Conservation (phyloP, 2,329 filamentous ascomycete genomes). For the Ophidiomyces ophidiicola region DNA sequence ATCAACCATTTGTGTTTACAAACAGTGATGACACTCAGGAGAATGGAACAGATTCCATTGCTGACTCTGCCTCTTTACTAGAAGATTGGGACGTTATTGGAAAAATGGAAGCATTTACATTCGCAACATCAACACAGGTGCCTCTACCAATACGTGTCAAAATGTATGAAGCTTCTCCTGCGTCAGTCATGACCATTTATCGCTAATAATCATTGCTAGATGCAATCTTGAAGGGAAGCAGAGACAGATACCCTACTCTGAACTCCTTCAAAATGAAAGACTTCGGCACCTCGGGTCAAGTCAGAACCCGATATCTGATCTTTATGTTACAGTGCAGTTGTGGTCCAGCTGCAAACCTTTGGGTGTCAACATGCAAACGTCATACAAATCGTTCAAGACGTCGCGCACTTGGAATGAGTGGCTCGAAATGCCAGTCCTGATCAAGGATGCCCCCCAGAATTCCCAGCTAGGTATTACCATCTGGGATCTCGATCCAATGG, state of each 20-base stretch:
- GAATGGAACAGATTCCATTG: conserved; percentile 5
- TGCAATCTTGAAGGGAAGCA: conserved; percentile 68
- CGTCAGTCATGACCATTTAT: background rate
- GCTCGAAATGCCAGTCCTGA: conserved; percentile 74
- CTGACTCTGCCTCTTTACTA: conserved; percentile 2
- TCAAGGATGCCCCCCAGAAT: conserved; percentile 68
- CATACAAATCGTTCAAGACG: conserved; percentile 79
- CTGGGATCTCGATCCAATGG: conserved; percentile 82
- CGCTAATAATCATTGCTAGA: conserved; percentile 32
- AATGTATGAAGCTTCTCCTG: conserved; percentile 40
- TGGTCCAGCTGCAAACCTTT: conserved; percentile 94
- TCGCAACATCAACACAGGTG: conserved; percentile 77
- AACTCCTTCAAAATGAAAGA: conserved; percentile 63
- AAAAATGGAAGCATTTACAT: conserved; percentile 86
- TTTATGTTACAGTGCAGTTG: conserved; percentile 84
- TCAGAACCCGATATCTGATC: conserved; percentile 67
- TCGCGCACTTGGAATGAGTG: conserved; percentile 80
- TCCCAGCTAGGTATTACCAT: conserved; percentile 82
- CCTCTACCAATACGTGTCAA: conserved; percentile 56
- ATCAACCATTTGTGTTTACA: background rate
- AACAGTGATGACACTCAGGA: background rate
- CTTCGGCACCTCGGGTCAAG: conserved; percentile 81
- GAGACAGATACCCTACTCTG: conserved; percentile 61
- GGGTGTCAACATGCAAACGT: conserved; percentile 80
- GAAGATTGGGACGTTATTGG: conserved; percentile 9